Evolutionary conservation across 495 filamentous ascomycete genomes (phyloP), one percentile per base, ranked within the genome.

Genomic region (Cercophora scortea): DNA sequence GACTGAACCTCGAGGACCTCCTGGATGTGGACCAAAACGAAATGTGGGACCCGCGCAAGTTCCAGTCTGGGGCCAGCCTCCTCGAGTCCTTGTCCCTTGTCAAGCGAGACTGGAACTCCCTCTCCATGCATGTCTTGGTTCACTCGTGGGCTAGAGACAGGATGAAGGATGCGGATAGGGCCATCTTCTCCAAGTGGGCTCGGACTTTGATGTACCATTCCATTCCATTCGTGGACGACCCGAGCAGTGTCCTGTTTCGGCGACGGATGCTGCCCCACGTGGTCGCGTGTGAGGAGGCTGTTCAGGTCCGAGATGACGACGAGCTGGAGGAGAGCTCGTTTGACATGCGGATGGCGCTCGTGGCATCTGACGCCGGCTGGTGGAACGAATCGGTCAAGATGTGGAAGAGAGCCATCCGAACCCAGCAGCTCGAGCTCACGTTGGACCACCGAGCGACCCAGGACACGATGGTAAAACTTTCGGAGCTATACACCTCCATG

Each of bases 101-200:
- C 47, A 16, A 8, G 16, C 7, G 42, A 45, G 7, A n/a, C 4
- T 9, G 15, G 32, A 3, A 1, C 2, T 6, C 5, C 8, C 19
- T 32, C 4, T 56, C 53, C 8, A 64, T 61, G 58, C 61, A 63
- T 32, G 48, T 54, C 16, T 49, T 63, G 35, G 50, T 61, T 8
- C 58, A 58, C n/a, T 19, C 32, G 4, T 63, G 61, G 61, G 58
- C 50, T 6, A 18, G 39, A 10, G 16, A 52, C 2, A 45, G 58
- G 12, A 50, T 62, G 48, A 47, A 49, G 0, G 13, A 44, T 12
- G 42, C 10, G 8, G 42, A 44, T 10, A 44, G 42, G 42, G 17
- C 42, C 8, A 2, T 10, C 9, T 44, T 16, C 42, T 44, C 42
- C 12, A 13, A 16, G 9, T 9, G 1, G 8, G 42, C 42, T 17